phyloP scores from a whole-genome alignment of 2,329 filamentous ascomycete genomes.

The Diaporthe sp. region DNA sequence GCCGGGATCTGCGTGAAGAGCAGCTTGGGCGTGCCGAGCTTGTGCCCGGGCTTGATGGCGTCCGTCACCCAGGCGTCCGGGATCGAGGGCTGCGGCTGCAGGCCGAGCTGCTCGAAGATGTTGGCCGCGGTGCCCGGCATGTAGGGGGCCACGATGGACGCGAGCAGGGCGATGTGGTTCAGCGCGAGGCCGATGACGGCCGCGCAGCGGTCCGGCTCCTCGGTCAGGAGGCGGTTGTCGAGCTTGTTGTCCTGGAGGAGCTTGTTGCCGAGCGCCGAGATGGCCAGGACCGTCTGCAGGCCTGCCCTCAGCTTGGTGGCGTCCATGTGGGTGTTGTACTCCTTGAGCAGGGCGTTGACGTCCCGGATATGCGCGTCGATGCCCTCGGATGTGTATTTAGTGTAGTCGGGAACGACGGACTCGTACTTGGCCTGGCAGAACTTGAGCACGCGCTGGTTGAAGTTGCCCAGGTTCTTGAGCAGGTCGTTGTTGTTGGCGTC shows the following conservation, averaged over 20 bases:
- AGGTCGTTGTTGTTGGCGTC: slow-evolving; percentile 82
- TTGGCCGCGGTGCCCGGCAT: slow-evolving; percentile 83
- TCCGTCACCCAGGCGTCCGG: slow-evolving; percentile 75
- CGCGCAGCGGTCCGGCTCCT: slow-evolving; percentile 67
- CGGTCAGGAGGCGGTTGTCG: slow-evolving; percentile 63
- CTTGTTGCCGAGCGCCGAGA: slow-evolving; percentile 71
- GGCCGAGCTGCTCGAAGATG: slow-evolving; percentile 83
- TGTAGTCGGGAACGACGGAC: slow-evolving; percentile 62
- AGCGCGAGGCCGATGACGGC: slow-evolving; percentile 82
- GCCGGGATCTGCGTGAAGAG: slow-evolving; percentile 88
- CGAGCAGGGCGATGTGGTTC: slow-evolving; percentile 86
- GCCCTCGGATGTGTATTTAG: slow-evolving; percentile 66
- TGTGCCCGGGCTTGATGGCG: slow-evolving; percentile 79
- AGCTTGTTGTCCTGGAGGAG: slow-evolving; percentile 62
- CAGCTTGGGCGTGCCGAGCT: slow-evolving; percentile 83
- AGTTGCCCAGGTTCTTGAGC: slow-evolving; percentile 71
- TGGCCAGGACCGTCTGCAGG: slow-evolving; percentile 74
- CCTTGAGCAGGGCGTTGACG: slow-evolving; percentile 75
- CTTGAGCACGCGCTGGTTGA: slow-evolving; percentile 73
- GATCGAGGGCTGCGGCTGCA: slow-evolving; percentile 70
- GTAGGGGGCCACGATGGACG: slow-evolving; percentile 84
- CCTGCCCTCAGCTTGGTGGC: slow-evolving; percentile 79
- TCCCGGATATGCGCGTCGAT: slow-evolving; percentile 70
- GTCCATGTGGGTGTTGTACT: slow-evolving; percentile 78
- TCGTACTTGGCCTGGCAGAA: slow-evolving; percentile 68